Evolutionary conservation across 2,329 filamentous ascomycete species (phyloP), one percentile per base, ranked within the genome.

Genomic region (Boeremia lycopersici): DNA sequence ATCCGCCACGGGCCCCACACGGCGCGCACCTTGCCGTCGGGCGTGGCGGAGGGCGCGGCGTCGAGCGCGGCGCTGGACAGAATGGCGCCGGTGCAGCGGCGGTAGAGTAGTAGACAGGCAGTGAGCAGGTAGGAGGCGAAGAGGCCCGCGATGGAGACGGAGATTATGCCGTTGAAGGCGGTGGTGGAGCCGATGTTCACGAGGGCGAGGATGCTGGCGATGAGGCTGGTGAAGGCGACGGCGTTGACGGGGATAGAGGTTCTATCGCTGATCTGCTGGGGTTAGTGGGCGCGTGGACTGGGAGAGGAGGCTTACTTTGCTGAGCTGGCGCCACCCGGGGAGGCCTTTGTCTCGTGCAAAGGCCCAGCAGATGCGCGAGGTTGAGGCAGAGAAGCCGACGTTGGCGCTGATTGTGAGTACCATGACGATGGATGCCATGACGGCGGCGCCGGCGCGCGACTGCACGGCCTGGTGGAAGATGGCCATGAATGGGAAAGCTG

Each of bases 401-500:
- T 68, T 72, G 2, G 71, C 68, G 26, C 62, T 70, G 59, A 74
- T 68, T 4, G 69, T 63, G 39, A 77, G 68, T 8, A 71, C 53
- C 48, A 69, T 56, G 2, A 72, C 43, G 4, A 71, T 47, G 1
- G 62, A 60, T 1, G 62, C 74, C 72, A 85, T 79, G 7, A 77
- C 75, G 6, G 77, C 79, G 2, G 81, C 78, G 1, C 77, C 78
- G 2, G 62, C 23, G 0, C 48, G 58, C 1, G 70, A 73, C 17
- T 60, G 52, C 0, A 65, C 61, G 1, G 64, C 68, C 5, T 61
- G 51, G n/a, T 62, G 59, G 41, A 85, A 82, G 28, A 82, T 61
- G 3, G 82, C 80, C 1, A 83, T 80, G 43, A 68, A 71, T 0
- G 69, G 68, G n/a, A 69, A 72, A 76, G 63, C 82, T 77, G 4